A percentile compares a stretch with the other conserved stretches of the same genome.
Evolutionary conservation across 1,284 basidiomycete genomes (phyloP).

Genomic region (Sporisorium graminicola): DNA sequence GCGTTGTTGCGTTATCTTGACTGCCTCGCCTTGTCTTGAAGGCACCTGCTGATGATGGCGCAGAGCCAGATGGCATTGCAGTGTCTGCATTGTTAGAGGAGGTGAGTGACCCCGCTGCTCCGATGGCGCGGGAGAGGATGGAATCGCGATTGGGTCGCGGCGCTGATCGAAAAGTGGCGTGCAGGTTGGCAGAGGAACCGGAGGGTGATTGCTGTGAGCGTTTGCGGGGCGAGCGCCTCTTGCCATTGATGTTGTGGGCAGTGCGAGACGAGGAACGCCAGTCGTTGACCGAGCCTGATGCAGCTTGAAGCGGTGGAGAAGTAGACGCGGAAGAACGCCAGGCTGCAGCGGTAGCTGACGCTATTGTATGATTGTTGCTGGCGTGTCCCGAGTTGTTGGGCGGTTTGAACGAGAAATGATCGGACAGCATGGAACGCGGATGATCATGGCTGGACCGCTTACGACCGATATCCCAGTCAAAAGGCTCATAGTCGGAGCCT

Average conservation of each 20-base stretch:
- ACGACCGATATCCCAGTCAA: conserved; percentile 55
- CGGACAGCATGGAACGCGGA: conserved; percentile 19
- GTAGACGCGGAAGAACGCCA: conserved; percentile 13
- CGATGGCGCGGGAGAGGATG: conserved; percentile 28
- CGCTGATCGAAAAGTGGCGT: conserved; percentile 3
- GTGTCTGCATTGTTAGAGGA: conserved; percentile 9
- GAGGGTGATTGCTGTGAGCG: conserved; percentile 11
- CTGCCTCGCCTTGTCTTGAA: conserved; percentile 13
- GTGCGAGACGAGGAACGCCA: conserved; percentile 20
- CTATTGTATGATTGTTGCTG: conserved; percentile 5
- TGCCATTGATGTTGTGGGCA: conserved; percentile 1
- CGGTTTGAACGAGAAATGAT: conserved; percentile 15
- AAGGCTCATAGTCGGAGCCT: conserved; percentile 47
- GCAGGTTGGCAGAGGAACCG: conserved; percentile 15
- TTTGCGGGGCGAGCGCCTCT: conserved; percentile 23
- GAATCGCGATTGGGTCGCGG: conserved; percentile 20
- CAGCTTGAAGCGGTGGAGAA: conserved; percentile 18
- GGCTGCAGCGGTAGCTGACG: conserved; percentile 10
- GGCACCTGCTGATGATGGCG: background rate
- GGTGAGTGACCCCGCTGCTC: conserved; percentile 14
- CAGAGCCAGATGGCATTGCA: conserved; percentile 5
- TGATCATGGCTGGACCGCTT: conserved; percentile 39
- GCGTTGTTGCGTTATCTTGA: conserved; percentile 4
- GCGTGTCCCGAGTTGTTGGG: conserved; percentile 3
- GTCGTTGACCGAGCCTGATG: conserved; percentile 3